Percentiles rank a stretch among this genome's conserved stretches.
These are phyloP conservation scores for Bodo saltans DNA, from an alignment of 78 protist species.

Conservation along the genomic window DNA sequence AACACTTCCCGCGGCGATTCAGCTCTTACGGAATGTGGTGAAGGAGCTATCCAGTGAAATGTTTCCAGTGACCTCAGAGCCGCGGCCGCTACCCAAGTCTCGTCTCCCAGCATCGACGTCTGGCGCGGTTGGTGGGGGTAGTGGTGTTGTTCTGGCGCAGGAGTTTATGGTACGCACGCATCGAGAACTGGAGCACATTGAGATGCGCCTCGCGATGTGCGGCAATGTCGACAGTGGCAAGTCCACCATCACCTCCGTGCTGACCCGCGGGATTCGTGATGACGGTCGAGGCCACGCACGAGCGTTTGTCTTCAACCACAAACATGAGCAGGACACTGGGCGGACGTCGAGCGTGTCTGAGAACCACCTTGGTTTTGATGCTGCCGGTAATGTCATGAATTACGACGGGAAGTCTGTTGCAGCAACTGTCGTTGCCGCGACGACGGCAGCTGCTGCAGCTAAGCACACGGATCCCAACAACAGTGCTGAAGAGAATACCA, in stretches of 20 bases:
- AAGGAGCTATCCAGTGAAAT: neutral
- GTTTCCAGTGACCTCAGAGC: neutral
- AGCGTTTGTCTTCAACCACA: constrained; percentile 69
- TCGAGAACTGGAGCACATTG: constrained; percentile 42
- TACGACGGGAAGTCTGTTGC: neutral
- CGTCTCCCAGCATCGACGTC: neutral
- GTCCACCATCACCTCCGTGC: constrained; percentile 80
- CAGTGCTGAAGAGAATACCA: too few species aligned
- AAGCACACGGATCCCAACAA: too few species aligned
- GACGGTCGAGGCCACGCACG: constrained; percentile 92
- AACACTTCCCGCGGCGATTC: neutral
- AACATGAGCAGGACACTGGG: constrained; percentile 82
- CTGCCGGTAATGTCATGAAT: constrained; percentile 62
- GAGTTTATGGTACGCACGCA: constrained; percentile 64
- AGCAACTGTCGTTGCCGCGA: neutral
- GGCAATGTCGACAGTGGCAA: constrained; percentile 82
- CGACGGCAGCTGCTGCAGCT: neutral
- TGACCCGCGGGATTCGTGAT: constrained; percentile 74
- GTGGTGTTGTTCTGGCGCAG: neutral
- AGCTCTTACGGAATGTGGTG: neutral
- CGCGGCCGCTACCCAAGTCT: neutral
- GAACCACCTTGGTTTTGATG: constrained; percentile 74
- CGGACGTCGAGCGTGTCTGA: constrained; percentile 74
- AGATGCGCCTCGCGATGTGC: constrained; percentile 63
- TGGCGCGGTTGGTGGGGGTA: neutral